Evolutionary conservation across 2,329 filamentous ascomycete species (phyloP).

Genomic region (Aspergillus jensenii): DNA sequence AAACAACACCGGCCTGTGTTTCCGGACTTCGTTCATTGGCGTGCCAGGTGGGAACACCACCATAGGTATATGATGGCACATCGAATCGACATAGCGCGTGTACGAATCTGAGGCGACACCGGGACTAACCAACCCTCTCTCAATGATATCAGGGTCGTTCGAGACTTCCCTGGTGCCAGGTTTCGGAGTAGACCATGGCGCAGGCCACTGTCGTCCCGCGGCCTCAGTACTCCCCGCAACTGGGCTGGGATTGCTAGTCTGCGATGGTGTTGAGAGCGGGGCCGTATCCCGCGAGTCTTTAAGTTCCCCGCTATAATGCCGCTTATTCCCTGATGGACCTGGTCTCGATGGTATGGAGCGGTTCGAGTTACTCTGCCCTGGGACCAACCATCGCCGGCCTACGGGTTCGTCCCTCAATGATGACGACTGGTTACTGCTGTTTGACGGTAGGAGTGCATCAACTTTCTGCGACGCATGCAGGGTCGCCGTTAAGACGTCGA

Average conservation of each 20-base stretch:
- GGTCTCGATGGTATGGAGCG: conserved; percentile 3
- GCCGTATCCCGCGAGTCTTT: conserved; percentile 20
- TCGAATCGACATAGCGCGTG: conserved; percentile 54
- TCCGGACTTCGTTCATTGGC: conserved; percentile 55
- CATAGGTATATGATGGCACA: conserved; percentile 57
- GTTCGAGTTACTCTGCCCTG: conserved; percentile 9
- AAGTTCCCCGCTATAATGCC: conserved; percentile 30
- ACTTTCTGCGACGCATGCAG: conserved; percentile 58
- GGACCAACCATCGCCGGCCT: conserved; percentile 31
- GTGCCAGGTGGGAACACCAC: conserved; percentile 58
- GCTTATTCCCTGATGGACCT: conserved; percentile 28
- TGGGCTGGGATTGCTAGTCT: conserved; percentile 16
- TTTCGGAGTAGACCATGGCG: conserved; percentile 17
- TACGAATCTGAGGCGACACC: conserved; percentile 58
- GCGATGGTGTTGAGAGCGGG: neutral
- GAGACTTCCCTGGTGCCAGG: conserved; percentile 20
- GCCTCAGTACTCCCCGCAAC: conserved; percentile 21
- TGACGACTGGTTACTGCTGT: conserved; percentile 21
- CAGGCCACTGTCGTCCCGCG: conserved; percentile 21
- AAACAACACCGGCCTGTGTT: conserved; percentile 60
- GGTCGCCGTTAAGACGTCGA: conserved; percentile 81
- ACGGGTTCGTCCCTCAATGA: conserved; percentile 41
- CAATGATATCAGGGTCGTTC: conserved; percentile 49
- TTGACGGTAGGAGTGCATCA: conserved; percentile 19
- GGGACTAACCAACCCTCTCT: conserved; percentile 51